Evolutionary conservation across 2,329 filamentous ascomycete genomes (phyloP), one percentile per base, ranked within the genome.

Genomic region (Exophiala alcalophila): DNA sequence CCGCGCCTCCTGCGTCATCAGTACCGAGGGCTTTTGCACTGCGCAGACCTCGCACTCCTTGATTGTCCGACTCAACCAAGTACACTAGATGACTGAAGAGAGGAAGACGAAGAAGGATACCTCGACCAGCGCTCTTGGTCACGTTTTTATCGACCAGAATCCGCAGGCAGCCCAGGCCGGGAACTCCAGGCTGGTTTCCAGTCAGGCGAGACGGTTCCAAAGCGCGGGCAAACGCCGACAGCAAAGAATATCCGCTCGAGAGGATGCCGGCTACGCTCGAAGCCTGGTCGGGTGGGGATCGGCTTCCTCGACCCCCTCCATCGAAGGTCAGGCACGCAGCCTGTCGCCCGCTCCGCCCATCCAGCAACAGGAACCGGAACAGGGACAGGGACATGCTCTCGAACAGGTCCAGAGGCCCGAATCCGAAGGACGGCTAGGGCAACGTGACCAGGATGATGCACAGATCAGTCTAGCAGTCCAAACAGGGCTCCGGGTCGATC

Each of bases 211-310:
- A 16, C 35, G 36, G 8, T 44, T 44, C 20, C 46, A 49, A 28
- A 36, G 31, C 26, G 41, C 36, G 10, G 36, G 46, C 3, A 40
- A 45, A 27, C 46, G 40, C 21, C 41, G 37, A n/a, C 34, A 24
- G 18, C 46, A 45, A 23, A 34, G 37, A 20, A 19, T 26, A 4
- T 38, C 31, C 4, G 46, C 46, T 10, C 24, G 20, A 20, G 18
- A 41, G 19, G 30, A 28, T 33, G 46, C 46, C 21, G 46, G 24
- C 11, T 45, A 49, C 24, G 46, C 41, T 4, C 35, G 46, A 6
- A 45, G 46, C 25, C 37, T 49, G n/a, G 46, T 49, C 4, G 46
- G 46, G 3, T 49, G 46, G 46, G 24, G 28, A 21, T 36, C 44
- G 19, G 20, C 21, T 4, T 35, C 43, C n/a, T 29, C 28, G 2